Conservation (phyloP, 2,329 filamentous ascomycete species). For the Aureobasidium mangrovei region DNA sequence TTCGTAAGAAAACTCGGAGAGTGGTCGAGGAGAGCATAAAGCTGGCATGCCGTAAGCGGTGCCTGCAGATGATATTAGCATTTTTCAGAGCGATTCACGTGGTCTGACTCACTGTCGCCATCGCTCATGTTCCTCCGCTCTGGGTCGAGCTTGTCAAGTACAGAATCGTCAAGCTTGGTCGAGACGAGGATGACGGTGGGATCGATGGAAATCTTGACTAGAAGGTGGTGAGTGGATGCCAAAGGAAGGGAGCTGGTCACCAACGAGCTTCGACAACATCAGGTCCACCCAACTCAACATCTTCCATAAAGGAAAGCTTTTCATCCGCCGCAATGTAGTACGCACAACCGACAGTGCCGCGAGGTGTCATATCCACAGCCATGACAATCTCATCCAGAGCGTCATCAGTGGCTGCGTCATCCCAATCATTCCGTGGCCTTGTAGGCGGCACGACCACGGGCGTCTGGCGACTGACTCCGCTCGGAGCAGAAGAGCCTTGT, state of each 20-base stretch:
- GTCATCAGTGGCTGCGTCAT: constrained; percentile 37
- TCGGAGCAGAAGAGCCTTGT: not conserved
- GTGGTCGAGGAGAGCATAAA: constrained; percentile 3
- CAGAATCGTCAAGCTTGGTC: constrained; percentile 44
- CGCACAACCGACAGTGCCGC: constrained; percentile 67
- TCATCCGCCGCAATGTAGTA: constrained; percentile 68
- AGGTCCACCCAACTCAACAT: constrained; percentile 60
- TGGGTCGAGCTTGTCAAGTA: constrained; percentile 37
- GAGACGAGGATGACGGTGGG: constrained; percentile 54
- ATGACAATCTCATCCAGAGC: constrained; percentile 62
- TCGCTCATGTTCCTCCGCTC: constrained; percentile 27
- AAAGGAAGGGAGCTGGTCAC: constrained; percentile 16
- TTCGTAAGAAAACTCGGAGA: constrained; percentile 59
- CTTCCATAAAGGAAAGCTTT: constrained; percentile 66
- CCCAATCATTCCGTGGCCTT: not conserved
- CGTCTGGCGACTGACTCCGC: not conserved
- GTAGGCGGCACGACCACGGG: not conserved
- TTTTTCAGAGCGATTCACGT: not conserved
- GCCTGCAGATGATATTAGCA: not conserved
- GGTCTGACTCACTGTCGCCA: constrained; percentile 24
- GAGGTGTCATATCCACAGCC: constrained; percentile 66
- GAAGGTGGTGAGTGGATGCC: not conserved
- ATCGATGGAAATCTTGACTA: constrained; percentile 53
- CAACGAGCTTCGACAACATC: constrained; percentile 46
- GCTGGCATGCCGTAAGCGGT: constrained; percentile 6